Base-by-base conservation (phyloP, 1,284 basidiomycete species). In the Trichosporon sp. region DNA sequence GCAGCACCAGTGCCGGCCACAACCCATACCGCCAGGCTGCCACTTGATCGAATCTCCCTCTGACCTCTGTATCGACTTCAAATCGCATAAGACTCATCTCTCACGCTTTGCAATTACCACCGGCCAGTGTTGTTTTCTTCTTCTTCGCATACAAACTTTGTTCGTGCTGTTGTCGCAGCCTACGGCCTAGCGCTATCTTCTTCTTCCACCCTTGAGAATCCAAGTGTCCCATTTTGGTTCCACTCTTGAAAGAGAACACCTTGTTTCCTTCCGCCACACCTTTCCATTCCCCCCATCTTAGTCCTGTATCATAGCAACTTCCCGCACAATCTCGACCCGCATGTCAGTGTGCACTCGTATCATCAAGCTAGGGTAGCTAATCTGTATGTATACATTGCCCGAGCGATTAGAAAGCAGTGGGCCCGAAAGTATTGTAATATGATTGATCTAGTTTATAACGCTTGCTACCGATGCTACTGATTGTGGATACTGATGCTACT, bases 331-430 rank as follows among this genome's bases (percentile, higher is more conserved):
- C 10, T 14, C 16, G 7, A n/a, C 43, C 8, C 16, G n/a, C 16
- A 14, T 46, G 43, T 46, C 16, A 16, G 43, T n/a, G 16, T 46
- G 43, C 35, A 10, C 43, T n/a, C 43, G 16, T 4, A n/a, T 46
- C 43, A 46, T 46, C 16, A 46, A 14, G 16, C 59, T 26, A n/a
- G 26, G 26, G 59, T 32, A 63, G 16, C 31, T 32, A 10, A 7
- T n/a, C 59, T 63, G 31, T 63, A 63, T 35, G 32, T 63, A 37
- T 63, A 63, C 59, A 63, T 63, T 35, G 59, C 59, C 59, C 31
- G 59, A 63, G 14, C 37, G 7, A 40, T 40, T 12, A 40, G 38
- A 8, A 37, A 32, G 14, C 31, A 14, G 12, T 19, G 31, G 8
- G 16, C 14, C 14, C 59, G 5, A 35, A 16, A 35, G 21, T 2